Percentiles rank a stretch among this genome's conserved stretches.
Conservation (phyloP, 305 asterid genomes). For the Ilex paraguariensis region DNA sequence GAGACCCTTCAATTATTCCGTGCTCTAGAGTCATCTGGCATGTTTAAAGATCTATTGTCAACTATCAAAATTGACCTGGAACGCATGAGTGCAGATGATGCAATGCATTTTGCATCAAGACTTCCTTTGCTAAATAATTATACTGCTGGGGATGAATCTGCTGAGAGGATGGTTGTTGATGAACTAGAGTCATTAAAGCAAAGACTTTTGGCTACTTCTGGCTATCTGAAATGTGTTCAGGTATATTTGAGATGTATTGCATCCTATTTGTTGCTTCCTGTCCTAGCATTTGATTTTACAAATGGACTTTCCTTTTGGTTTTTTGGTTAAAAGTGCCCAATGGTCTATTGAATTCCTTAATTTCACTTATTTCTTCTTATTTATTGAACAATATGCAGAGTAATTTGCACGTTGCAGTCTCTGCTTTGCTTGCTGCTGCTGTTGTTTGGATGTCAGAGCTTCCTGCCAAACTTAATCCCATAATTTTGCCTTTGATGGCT, state of each 20-base stretch:
- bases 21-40: slow-evolving; percentile 61
- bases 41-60: slow-evolving; percentile 50
- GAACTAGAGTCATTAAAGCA: slow-evolving; percentile 89
- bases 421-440: slow-evolving; percentile 91
- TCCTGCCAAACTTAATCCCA: slow-evolving; percentile 82
- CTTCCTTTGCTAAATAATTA: slow-evolving; percentile 41
- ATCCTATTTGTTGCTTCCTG: background rate
- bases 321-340: background rate
- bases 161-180: slow-evolving; percentile 47
- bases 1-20: slow-evolving; percentile 80
- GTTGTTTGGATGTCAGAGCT: slow-evolving; percentile 98
- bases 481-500: slow-evolving; percentile 92
- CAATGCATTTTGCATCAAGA: slow-evolving; percentile 71
- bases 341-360: too few species aligned
- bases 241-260: slow-evolving; percentile 24
- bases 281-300: background rate
- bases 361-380: background rate
- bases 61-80: slow-evolving; percentile 49
- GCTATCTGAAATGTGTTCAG: slow-evolving; percentile 97
- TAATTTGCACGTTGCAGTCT: slow-evolving; percentile 86
- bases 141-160: slow-evolving; percentile 46
- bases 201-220: slow-evolving; percentile 83
- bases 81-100: slow-evolving; percentile 80
- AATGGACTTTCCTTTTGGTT: background rate
- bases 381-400: slow-evolving; percentile 40